Base-by-base conservation (phyloP, 371 early-diverging fungal genomes). In the Coemansia sp. region DNA sequence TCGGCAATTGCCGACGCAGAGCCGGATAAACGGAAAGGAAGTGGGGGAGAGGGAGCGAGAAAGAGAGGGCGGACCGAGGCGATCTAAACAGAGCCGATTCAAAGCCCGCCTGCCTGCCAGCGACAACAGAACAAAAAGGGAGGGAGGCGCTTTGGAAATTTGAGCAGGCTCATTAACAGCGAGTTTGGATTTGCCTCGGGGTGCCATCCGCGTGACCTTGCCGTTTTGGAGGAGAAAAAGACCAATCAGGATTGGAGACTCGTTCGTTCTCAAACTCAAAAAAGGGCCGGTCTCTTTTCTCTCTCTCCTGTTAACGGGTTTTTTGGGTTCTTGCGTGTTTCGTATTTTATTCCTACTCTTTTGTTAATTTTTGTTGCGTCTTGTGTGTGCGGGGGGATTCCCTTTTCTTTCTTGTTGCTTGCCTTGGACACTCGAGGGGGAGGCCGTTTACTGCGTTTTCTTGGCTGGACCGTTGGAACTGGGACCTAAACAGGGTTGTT, bases 351-450 rank as follows among this genome's bases (percentile, higher is more conserved):
- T 20, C 20, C 20, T 20, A 20, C 20, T 20, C 20, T 45, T 47
- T 47, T 47, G 26, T 47, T 47, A 26, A 9, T 20, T n/a, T 20
- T 47, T 8, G 8, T 36, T 7, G 5, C 38, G 20, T 16, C 9
- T 26, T 47, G 47, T 20, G 47, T n/a, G 47, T 20, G 47, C 47
- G 45, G 45, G 45, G 45, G 41, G 41, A 41, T 30, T 49, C 26
- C 5, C 26, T 49, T 49, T 49, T 30, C 49, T 54, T 39, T 26
- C 42, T 30, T 26, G 20, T 20, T 20, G 20, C 20, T 20, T 20
- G 20, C 20, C 20, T 20, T 20, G 20, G 20, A 20, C 20, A 20
- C 20, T 20, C 20, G 20, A 20, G 20, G 20, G 20, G 20, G 20
- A 20, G 20, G 20, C 20, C 20, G 20, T 20, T 20, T 20, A 36